These are phyloP conservation scores for Dictyostelium intermedium DNA, from an alignment of 78 protist genomes.

Conservation along the genomic window DNA sequence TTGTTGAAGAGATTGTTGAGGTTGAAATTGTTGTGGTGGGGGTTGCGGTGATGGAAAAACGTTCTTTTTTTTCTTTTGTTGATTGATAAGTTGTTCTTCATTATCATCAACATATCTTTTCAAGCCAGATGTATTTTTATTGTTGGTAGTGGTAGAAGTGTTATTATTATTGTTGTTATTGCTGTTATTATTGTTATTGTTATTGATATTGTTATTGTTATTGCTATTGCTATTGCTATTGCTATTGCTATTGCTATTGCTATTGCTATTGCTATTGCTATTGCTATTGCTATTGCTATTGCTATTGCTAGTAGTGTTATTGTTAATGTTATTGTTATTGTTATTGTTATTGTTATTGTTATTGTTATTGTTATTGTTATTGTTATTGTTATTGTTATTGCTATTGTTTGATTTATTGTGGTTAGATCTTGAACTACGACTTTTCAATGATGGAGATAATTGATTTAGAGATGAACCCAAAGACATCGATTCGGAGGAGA, in stretches of 20 bases:
- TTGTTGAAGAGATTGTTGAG: neutral
- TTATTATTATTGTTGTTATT: neutral
- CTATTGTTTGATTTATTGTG: too few relatives aligned
- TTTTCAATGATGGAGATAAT: neutral
- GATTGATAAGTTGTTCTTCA: neutral
- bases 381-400: neutral
- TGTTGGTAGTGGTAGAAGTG: neutral
- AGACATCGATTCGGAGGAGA: neutral
- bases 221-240: neutral
- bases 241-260: neutral
- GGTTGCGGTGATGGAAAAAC: neutral
- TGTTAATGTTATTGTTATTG: neutral
- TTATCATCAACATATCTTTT: neutral
- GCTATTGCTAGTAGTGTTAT: neutral
- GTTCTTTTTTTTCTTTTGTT: neutral
- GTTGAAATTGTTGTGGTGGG: constrained; percentile 1
- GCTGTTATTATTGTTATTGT: neutral
- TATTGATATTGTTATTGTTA: neutral
- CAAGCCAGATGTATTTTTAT: neutral
- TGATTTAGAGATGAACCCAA: neutral
- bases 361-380: neutral
- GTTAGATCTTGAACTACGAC: neutral
- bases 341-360: neutral
- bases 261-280: neutral
- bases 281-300: neutral